phyloP scores from a whole-genome alignment of 768 basidiomycete genomes.

The Mrakia blollopis region DNA sequence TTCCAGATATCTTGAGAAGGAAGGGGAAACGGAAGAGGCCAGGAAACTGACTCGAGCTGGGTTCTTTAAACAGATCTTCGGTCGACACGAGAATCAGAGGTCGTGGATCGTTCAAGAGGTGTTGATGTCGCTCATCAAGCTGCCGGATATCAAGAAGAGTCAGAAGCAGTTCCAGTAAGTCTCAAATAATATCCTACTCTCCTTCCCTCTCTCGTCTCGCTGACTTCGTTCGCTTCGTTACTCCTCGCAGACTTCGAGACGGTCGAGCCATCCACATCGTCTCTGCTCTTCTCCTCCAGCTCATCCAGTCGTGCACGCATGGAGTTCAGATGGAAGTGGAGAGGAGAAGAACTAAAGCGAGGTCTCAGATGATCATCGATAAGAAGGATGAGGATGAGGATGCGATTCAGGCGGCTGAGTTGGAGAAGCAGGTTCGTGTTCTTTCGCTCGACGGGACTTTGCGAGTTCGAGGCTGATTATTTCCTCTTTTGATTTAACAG shows the following conservation, averaged over 20 bases:
- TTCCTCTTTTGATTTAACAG: constrained; percentile 5
- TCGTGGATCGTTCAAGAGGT: constrained; percentile 99
- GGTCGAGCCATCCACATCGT: constrained; percentile 89
- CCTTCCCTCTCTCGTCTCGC: background rate
- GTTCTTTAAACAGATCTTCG: constrained; percentile 63
- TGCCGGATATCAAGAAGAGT: constrained; percentile 82
- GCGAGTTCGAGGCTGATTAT: background rate
- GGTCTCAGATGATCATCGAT: constrained; percentile 20
- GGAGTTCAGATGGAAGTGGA: constrained; percentile 52
- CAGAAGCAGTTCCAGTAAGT: constrained; percentile 81
- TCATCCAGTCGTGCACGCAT: constrained; percentile 92
- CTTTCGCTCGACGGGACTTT: background rate
- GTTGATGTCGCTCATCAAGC: constrained; percentile 76
- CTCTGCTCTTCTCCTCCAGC: constrained; percentile 84
- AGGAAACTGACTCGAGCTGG: background rate
- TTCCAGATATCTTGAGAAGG: too few species aligned
- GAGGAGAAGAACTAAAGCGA: background rate
- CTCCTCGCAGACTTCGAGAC: constrained; percentile 74
- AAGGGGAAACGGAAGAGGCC: background rate
- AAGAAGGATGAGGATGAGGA: constrained; percentile 43
- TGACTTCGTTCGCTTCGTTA: background rate
- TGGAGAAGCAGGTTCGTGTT: constrained; percentile 13
- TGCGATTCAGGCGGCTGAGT: background rate
- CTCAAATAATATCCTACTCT: background rate
- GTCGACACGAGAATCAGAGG: constrained; percentile 81